Base-by-base conservation (phyloP, 1,139 yeast species). In the Magnusiomyces sp. region DNA sequence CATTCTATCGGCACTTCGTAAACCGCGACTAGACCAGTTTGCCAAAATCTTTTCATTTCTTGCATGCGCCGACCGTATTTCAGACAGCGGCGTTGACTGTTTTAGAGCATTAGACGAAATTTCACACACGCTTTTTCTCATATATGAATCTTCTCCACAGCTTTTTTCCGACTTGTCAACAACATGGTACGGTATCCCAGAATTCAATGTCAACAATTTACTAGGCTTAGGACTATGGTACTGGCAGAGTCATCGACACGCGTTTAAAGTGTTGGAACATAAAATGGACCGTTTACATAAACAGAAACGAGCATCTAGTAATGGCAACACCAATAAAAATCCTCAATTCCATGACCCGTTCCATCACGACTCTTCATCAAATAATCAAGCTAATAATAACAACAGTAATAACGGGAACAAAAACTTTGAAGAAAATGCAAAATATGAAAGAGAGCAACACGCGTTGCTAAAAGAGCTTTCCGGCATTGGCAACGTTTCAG, bases 221-320 rank as follows among this genome's bases (percentile, higher is more conserved):
- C 51, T 68, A n/a, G 71, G 71, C 5, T 52, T 63, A 2, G 67
- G 66, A 0, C 52, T 66, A 11, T 53, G 59, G 58, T 67, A 66
- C 53, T 60, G 65, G 65, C 55, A 59, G 4, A 47, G 51, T 45
- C 19, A 45, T 37, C 23, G 46, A 17, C 13, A 41, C 31, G 38
- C 50, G 9, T 43, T n/a, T 10, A 27, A 40, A 29, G 40, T 40
- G 16, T 32, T 33, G 9, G 34, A 31, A 31, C 31, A 34, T 9
- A 36, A 43, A 14, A 13, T 43, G 13, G 45, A 33, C 16, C 39
- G 32, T 27, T 5, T 23, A 23, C 41, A 40, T 41, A 19, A 19
- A 17, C 40, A 40, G 49, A 34, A 33, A 39, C 23, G 17, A 11
- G 36, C 39, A 13, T 17, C 17, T 23, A 34, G n/a, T 11, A 14